A percentile compares a stretch with the other conserved stretches of the same genome.
Evolutionary conservation across 2,329 filamentous ascomycete species (phyloP).

Genomic region (Endothia cerciana): DNA sequence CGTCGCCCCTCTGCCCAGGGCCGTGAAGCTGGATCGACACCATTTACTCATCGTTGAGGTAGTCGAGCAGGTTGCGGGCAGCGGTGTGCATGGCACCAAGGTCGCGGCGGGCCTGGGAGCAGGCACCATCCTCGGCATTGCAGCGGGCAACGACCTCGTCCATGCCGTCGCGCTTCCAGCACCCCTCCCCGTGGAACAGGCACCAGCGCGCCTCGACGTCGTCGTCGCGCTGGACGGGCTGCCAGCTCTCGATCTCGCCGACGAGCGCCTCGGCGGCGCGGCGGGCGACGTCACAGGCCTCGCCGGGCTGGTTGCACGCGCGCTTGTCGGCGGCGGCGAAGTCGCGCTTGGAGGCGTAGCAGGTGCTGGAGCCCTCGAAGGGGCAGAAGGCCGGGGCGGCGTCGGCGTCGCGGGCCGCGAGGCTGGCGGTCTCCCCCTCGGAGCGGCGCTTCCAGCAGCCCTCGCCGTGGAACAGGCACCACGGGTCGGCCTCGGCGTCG

Average conservation of each 20-base stretch:
- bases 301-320: conserved; percentile 44
- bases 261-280: conserved; percentile 44
- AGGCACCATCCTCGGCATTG: conserved; percentile 38
- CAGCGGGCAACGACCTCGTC: conserved; percentile 35
- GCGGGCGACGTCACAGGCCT: conserved; percentile 47
- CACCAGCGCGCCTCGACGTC: conserved; percentile 34
- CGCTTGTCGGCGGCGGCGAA: conserved; percentile 33
- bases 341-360: conserved; percentile 28
- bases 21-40: too few relatives aligned
- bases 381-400: conserved; percentile 24
- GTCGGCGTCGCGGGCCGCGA: conserved; percentile 15
- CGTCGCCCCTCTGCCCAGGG: not conserved
- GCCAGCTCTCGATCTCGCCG: conserved; percentile 34
- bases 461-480: conserved; percentile 44
- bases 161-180: conserved; percentile 40
- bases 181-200: conserved; percentile 38
- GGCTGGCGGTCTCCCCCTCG: not conserved
- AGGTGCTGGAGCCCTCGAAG: conserved; percentile 31
- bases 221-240: conserved; percentile 23
- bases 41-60: conserved; percentile 22
- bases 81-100: conserved; percentile 40
- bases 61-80: conserved; percentile 38
- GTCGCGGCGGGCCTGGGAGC: conserved; percentile 44
- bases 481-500: conserved; percentile 29
- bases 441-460: conserved; percentile 45